These are phyloP conservation scores for Neurospora cerealis DNA, from an alignment of 495 filamentous ascomycete species.

Conservation along the genomic window DNA sequence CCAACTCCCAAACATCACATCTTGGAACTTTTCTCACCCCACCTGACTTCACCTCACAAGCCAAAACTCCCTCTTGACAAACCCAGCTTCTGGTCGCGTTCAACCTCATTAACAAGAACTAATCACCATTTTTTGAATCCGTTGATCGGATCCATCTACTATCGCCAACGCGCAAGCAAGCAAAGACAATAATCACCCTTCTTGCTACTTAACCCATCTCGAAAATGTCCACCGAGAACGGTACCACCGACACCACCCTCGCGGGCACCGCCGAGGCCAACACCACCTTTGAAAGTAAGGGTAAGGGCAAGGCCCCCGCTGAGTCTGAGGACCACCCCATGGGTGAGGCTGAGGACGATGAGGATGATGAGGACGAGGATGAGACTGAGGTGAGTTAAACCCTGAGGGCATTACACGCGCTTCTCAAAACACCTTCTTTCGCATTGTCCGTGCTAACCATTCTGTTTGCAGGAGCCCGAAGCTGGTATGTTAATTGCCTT, in stretches of 20 bases:
- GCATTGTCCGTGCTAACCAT: constrained; percentile 11
- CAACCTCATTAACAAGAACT: neutral
- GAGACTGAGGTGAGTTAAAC: constrained; percentile 43
- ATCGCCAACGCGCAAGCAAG: neutral
- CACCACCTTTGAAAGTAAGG: constrained; percentile 25
- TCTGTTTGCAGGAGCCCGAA: constrained; percentile 22
- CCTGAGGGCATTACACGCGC: neutral
- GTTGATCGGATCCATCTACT: neutral
- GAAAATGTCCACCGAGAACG: constrained; percentile 32
- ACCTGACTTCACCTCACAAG: neutral
- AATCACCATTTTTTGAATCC: neutral
- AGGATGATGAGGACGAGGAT: constrained; percentile 51
- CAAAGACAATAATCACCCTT: neutral
- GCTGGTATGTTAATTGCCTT: constrained; percentile 29
- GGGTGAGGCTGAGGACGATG: constrained; percentile 59
- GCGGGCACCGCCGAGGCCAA: constrained; percentile 21
- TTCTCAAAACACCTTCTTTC: neutral
- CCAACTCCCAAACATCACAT: neutral
- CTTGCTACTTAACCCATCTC: constrained; percentile 1
- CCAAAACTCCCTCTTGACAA: neutral
- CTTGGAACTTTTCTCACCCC: neutral
- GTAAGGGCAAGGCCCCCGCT: constrained; percentile 56
- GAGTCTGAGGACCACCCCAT: constrained; percentile 38
- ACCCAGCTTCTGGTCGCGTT: neutral
- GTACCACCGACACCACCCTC: constrained; percentile 16